Conservation (phyloP, 106 monocot genomes). For the Dioscorea zingiberensis region DNA sequence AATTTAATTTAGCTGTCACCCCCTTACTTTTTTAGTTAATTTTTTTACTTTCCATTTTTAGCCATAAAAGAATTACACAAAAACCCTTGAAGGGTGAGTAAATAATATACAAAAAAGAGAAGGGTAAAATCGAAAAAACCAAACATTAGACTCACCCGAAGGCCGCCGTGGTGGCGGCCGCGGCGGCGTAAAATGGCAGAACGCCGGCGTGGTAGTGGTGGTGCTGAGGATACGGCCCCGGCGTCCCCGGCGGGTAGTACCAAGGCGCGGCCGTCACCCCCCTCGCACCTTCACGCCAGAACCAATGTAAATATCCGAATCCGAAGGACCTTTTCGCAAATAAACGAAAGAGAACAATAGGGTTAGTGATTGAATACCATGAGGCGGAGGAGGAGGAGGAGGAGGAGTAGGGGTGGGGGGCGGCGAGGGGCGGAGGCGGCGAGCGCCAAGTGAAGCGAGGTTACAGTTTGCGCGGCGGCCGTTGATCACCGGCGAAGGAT, state of each 20-base stretch:
- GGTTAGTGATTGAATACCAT: no score
- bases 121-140: neutral
- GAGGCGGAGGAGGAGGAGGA: neutral
- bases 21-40: no score
- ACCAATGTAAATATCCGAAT: neutral
- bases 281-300: conserved; percentile 7
- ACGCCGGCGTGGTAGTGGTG: conserved; percentile 24
- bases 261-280: conserved; percentile 21
- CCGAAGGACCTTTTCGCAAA: no score
- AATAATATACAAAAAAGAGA: neutral
- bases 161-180: conserved; percentile 5
- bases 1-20: no score
- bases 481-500: conserved; percentile 59
- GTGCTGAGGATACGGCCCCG: conserved; percentile 13
- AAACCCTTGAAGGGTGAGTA: no score
- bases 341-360: no score
- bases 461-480: conserved; percentile 73
- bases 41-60: no score
- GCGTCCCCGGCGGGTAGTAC: conserved; percentile 36
- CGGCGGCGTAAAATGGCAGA: conserved; percentile 42
- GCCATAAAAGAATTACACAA: neutral
- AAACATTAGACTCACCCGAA: conserved; percentile 24
- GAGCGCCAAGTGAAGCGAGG: conserved; percentile 58
- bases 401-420: conserved; percentile 28
- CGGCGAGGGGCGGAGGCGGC: conserved; percentile 5